Conservation (phyloP, 2,329 filamentous ascomycete species). For the Scedosporium dehoogii region DNA sequence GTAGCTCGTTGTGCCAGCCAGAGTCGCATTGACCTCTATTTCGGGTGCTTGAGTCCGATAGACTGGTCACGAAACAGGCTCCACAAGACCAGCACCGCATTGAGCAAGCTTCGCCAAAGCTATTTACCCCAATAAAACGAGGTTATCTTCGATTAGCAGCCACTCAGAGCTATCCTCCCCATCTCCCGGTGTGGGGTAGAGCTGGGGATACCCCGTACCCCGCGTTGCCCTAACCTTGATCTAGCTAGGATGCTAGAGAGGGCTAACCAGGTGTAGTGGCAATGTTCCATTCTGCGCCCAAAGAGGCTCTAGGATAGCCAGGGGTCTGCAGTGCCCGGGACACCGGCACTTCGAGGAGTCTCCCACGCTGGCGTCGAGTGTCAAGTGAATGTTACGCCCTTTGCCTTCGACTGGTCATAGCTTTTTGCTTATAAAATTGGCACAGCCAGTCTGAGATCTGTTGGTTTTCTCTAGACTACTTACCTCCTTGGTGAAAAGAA, state of each 20-base stretch:
- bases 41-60: not conserved
- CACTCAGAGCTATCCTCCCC: not conserved
- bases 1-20: not conserved
- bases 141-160: not conserved
- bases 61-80: not conserved
- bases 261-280: not conserved
- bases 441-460: too few relatives aligned
- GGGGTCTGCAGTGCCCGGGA: too few relatives aligned
- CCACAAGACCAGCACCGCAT: not conserved
- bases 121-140: not conserved
- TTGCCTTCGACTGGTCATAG: too few relatives aligned
- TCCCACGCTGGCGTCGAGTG: too few relatives aligned
- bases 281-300: not conserved
- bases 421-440: too few relatives aligned
- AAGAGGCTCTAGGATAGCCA: not conserved
- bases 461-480: too few relatives aligned
- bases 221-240: not conserved
- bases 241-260: not conserved
- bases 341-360: too few relatives aligned
- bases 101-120: not conserved
- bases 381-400: too few relatives aligned
- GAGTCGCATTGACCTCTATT: not conserved
- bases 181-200: slow-evolving; percentile 3
- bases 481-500: too few relatives aligned
- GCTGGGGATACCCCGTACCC: slow-evolving; percentile 4